Evolutionary conservation across 768 basidiomycete species (phyloP).

Genomic region (Boletus speciosus): DNA sequence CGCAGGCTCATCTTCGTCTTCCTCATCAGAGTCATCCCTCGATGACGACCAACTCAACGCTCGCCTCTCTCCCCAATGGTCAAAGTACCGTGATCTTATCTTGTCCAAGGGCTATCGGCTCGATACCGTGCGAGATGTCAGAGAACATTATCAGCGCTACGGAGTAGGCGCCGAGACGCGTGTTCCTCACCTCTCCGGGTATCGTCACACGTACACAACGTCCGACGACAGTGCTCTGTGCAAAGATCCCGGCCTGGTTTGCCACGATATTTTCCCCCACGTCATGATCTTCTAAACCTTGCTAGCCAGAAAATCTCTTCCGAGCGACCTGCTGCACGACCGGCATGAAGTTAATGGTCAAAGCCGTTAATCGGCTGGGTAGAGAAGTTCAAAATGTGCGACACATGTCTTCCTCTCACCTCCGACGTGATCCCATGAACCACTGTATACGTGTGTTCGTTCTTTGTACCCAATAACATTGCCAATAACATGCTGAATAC

Average conservation of each 20-base stretch:
- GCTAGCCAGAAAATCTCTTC: slow-evolving; percentile 69
- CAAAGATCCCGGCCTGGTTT: slow-evolving; percentile 67
- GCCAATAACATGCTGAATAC: slow-evolving; percentile 9
- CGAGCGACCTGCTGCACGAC: slow-evolving; percentile 55
- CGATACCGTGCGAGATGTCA: slow-evolving; percentile 68
- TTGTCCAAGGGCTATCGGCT: slow-evolving; percentile 54
- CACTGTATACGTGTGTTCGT: slow-evolving; percentile 67
- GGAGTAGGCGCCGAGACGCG: slow-evolving; percentile 19
- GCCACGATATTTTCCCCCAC: slow-evolving; percentile 16
- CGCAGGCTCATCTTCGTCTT: slow-evolving; percentile 35
- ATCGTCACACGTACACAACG: slow-evolving; percentile 31
- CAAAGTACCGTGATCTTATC: slow-evolving; percentile 47
- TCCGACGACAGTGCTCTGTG: slow-evolving; percentile 59
- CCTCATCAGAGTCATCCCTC: slow-evolving; percentile 49
- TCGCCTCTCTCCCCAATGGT: slow-evolving; percentile 63
- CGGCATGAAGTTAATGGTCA: slow-evolving; percentile 55
- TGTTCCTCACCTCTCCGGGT: slow-evolving; percentile 28
- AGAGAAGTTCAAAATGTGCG: slow-evolving; percentile 61
- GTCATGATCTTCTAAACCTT: slow-evolving; percentile 7
- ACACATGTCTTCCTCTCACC: slow-evolving; percentile 48
- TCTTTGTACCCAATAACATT: background rate
- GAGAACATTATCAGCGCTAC: slow-evolving; percentile 47
- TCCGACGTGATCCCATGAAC: slow-evolving; percentile 62
- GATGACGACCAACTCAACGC: slow-evolving; percentile 53
- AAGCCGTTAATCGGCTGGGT: slow-evolving; percentile 62